Base-by-base conservation (phyloP, 495 filamentous ascomycete genomes). In the Acidomyces sp. region DNA sequence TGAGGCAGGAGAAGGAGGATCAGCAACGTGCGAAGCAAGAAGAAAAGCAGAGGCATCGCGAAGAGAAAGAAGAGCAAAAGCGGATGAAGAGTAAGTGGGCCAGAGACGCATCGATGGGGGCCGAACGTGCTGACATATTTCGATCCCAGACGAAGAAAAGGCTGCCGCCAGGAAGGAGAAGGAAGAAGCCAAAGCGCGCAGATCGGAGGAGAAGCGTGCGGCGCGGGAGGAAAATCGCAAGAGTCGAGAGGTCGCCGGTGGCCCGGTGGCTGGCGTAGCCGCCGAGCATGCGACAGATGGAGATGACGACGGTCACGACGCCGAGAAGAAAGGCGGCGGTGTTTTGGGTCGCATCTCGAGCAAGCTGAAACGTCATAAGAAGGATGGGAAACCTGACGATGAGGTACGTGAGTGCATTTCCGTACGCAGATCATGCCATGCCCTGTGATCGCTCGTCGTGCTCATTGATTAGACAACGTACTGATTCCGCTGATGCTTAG, bases 1-100 rank as follows among this genome's bases (percentile, higher is more conserved):
- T 50, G 7, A 15, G 23, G 17, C 24, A 29, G 21, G 57, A 75
- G 17, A 71, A 78, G 42, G 60, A 66, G 32, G 67, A 73, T 45
- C 62, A 73, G 48, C 47, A 59, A 31, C 7, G 7, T 7, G 58
- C 68, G 47, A 55, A 68, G 39, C 46, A 58, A 20, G 59, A 62
- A 23, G 57, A 56, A 27, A 53, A 63, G 32, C 63, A 68, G 48
- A 68, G 67, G 35, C 65, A 75, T 44, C 71, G 69, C 4, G 72
- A 72, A 40, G 41, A 68, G 39, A 62, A 59, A 34, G 59, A 57
- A 6, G 67, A 72, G 41, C 59, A 70, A 41, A 72, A 68, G 49
- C 62, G 63, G 37, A 52, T 59, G 31, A 71, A 64, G 56, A 66
- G 73, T 75, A 27, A 53, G 63, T 58, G 24, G 6, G 3, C 11